Base-by-base conservation (phyloP, 2,329 filamentous ascomycete species). In the Kalmusia sp. region DNA sequence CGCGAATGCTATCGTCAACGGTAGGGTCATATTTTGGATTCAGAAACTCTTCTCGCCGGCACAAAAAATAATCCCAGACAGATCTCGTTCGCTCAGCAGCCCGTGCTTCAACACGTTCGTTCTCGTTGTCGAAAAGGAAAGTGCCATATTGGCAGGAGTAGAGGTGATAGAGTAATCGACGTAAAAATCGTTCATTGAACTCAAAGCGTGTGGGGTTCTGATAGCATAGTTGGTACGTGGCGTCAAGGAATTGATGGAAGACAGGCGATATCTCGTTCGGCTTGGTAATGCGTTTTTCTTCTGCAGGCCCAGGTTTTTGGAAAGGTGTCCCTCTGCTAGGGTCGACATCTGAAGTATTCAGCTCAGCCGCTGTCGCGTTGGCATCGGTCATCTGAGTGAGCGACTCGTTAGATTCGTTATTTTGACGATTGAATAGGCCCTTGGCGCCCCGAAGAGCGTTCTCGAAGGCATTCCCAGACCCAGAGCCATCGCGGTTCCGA, bases 91-190 rank as follows among this genome's bases (percentile, higher is more conserved):
- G 83, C 64, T 92, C 87, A 33, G 81, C 79, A 1, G 90, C 87
- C 24, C 80, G 82, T 19, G 85, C 83, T 37, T 95, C 89, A 14
- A 85, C 79, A 3, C 95, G 87, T 66, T 96, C 90, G 68, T 92
- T 95, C 73, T 99, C 95, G 51, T 87, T 96, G 76, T 99, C 97
- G 76, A 91, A 96, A 4, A 99, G 81, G 71, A 99, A 99, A 0
- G 93, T 97, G 39, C 95, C 95, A 59, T 97, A 99, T 71, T 99
- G 95, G 62, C 93, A 96, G 0, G 93, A 93, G 70, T 98, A 93
- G 1, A 96, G 83, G 71, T 99, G 95, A 70, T 98, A 99, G 1
- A 98, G 81, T 3, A 99, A 80, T 17, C 95, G 87, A 22, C 92
- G 85, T 6, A 99, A 79, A 73, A 99, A 98, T 4, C 93, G 87